Evolutionary conservation across 108 stramenopile genomes (phyloP).

Genomic region (Licmophora abbreviata): DNA sequence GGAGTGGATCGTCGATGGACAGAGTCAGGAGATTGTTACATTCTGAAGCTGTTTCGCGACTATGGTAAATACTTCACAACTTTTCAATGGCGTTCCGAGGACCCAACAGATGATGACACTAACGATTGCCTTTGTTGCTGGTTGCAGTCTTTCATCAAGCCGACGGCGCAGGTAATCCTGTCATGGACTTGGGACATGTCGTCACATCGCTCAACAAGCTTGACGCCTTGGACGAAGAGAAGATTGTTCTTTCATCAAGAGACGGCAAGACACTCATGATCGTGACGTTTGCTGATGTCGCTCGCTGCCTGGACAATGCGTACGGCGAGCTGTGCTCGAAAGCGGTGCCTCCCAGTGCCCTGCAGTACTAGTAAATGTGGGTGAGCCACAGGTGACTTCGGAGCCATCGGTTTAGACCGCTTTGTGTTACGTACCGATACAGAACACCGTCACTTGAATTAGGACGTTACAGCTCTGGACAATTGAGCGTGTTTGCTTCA

Average conservation of each 20-base stretch:
- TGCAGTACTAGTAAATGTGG: too few species aligned
- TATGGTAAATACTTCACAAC: constrained; percentile 49
- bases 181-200: constrained; percentile 91
- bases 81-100: neutral
- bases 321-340: constrained; percentile 50
- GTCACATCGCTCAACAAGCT: constrained; percentile 82
- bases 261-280: constrained; percentile 85
- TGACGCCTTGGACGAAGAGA: constrained; percentile 82
- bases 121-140: too few species aligned
- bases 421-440: too few species aligned
- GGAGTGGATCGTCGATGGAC: constrained; percentile 77
- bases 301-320: constrained; percentile 68
- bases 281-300: constrained; percentile 86
- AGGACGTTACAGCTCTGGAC: too few species aligned
- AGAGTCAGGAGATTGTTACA: constrained; percentile 86
- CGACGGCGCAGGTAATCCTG: constrained; percentile 78
- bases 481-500: too few species aligned
- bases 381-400: too few species aligned
- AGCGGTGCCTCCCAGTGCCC: neutral
- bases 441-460: too few species aligned
- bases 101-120: too few species aligned
- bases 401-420: too few species aligned
- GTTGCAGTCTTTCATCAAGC: constrained; percentile 81
- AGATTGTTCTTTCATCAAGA: constrained; percentile 78
- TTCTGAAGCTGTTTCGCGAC: constrained; percentile 89